A percentile compares a stretch with the other conserved stretches of the same genome.
phyloP scores from a whole-genome alignment of 2,329 filamentous ascomycete species.

The Aspergillus ustus region DNA sequence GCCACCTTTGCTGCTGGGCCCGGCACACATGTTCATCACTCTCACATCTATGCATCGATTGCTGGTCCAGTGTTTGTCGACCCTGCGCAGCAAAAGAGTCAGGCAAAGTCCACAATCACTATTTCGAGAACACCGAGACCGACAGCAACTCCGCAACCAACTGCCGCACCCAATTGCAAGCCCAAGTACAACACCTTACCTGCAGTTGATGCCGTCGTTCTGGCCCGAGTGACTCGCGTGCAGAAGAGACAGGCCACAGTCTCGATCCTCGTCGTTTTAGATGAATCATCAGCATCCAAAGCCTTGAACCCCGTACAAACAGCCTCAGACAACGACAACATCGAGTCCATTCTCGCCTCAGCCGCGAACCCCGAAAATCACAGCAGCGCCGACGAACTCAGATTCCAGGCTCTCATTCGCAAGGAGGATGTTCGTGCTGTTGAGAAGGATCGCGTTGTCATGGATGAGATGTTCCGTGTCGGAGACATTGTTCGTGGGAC shows the following conservation, averaged over 20 bases:
- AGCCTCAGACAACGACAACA: constrained; percentile 43
- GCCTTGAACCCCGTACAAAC: constrained; percentile 27
- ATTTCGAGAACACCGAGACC: constrained; percentile 26
- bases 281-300: constrained; percentile 38
- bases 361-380: constrained; percentile 47
- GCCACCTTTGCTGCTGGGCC: constrained; percentile 73
- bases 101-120: constrained; percentile 47
- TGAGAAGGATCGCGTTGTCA: constrained; percentile 92
- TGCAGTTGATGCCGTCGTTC: constrained; percentile 76
- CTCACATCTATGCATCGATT: constrained; percentile 79
- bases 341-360: constrained; percentile 42
- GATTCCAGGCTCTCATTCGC: constrained; percentile 81
- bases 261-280: constrained; percentile 81
- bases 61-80: constrained; percentile 70
- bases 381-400: constrained; percentile 63
- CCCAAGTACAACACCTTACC: constrained; percentile 75
- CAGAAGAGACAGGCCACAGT: constrained; percentile 83
- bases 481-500: constrained; percentile 88
- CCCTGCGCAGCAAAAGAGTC: constrained; percentile 43
- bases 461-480: constrained; percentile 88
- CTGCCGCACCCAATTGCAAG: constrained; percentile 27
- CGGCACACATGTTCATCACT: constrained; percentile 80
- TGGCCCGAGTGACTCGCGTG: constrained; percentile 84
- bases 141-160: constrained; percentile 4
- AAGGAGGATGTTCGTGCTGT: constrained; percentile 92